Evolutionary conservation across 805 yeast species (phyloP).

Genomic region (Ogataea philodendri): DNA sequence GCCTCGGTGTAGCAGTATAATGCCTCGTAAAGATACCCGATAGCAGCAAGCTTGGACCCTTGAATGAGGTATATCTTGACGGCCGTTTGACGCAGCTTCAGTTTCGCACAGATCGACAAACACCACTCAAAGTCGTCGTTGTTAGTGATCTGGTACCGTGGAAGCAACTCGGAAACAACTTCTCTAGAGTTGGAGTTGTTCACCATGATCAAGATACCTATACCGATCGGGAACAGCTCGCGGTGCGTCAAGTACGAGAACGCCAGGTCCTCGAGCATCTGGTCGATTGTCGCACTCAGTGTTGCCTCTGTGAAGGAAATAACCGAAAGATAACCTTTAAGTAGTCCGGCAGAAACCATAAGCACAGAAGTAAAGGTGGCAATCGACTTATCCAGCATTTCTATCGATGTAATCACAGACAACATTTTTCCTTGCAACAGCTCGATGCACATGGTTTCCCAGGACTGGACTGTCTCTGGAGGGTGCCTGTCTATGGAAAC

Average conservation of each 20-base stretch:
- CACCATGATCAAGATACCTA: conserved; percentile 56
- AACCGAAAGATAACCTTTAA: conserved; percentile 38
- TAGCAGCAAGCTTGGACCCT: conserved; percentile 37
- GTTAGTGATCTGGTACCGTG: conserved; percentile 57
- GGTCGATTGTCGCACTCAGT: conserved; percentile 28
- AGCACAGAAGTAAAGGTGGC: conserved; percentile 61
- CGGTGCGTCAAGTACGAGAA: conserved; percentile 51
- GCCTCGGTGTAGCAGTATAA: conserved; percentile 62
- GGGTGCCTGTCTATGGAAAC: conserved; percentile 35
- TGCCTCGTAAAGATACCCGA: conserved; percentile 51
- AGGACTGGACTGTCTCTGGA: conserved; percentile 39
- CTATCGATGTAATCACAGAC: conserved; percentile 56
- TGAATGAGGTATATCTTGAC: conserved; percentile 52
- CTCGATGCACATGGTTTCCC: conserved; percentile 58
- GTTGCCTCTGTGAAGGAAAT: conserved; percentile 12
- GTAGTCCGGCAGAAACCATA: conserved; percentile 61
- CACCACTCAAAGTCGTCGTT: conserved; percentile 83
- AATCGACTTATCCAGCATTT: conserved; percentile 58
- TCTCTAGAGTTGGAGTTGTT: conserved; percentile 43
- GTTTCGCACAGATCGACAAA: conserved; percentile 65
- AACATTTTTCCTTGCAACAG: conserved; percentile 55
- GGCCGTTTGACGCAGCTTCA: conserved; percentile 59
- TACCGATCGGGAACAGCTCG: conserved; percentile 61
- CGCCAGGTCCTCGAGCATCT: conserved; percentile 52
- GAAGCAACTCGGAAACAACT: conserved; percentile 56